Percentiles rank a stretch among this genome's conserved stretches.
Conservation (phyloP, 2,329 filamentous ascomycete genomes). For the Hymenoscyphus linearis region DNA sequence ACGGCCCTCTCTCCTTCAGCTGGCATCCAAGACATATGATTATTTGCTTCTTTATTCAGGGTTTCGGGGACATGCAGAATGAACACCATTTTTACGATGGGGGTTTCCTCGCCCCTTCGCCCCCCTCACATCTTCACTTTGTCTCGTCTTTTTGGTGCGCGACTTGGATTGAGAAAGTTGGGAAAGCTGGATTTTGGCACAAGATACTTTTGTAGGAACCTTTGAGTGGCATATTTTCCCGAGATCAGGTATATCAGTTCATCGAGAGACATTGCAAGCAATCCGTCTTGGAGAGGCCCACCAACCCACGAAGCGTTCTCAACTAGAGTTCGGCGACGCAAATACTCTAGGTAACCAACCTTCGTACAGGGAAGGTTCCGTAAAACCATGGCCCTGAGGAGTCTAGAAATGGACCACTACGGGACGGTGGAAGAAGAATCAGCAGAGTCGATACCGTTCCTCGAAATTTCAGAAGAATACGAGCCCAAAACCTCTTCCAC, state of each 20-base stretch:
- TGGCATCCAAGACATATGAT: background rate
- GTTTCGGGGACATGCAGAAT: background rate
- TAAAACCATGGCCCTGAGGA: background rate
- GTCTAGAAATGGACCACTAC: background rate
- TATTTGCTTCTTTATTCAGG: background rate
- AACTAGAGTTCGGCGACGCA: no score
- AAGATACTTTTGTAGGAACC: no score
- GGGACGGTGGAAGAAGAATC: background rate
- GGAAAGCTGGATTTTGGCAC: no score
- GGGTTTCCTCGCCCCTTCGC: background rate
- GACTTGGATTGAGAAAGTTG: no score
- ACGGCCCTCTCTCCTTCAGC: no score
- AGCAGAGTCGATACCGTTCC: slow-evolving; percentile 10
- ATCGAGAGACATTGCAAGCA: no score
- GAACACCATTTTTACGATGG: background rate
- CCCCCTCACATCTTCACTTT: background rate
- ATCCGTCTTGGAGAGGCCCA: no score
- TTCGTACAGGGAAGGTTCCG: background rate
- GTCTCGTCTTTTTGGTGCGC: no score
- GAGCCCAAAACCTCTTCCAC: slow-evolving; percentile 2
- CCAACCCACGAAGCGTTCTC: no score
- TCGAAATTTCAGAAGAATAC: slow-evolving; percentile 6
- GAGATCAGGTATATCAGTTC: no score
- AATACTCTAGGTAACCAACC: no score
- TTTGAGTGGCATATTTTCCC: no score